phyloP scores from a whole-genome alignment of 1,284 basidiomycete species.

The Bjerkandera adusta region DNA sequence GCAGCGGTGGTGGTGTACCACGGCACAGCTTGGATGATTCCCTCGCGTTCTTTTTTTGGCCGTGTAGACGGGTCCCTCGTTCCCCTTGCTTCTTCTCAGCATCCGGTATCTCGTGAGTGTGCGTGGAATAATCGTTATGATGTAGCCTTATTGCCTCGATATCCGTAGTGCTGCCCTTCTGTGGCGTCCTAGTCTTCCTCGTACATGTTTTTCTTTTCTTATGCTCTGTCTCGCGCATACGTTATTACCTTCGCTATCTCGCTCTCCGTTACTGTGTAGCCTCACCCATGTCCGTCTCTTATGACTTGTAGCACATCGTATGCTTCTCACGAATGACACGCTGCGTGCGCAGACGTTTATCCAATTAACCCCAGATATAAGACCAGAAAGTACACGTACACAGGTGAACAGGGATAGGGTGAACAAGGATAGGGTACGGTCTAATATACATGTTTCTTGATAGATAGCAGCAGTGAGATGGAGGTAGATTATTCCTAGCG shows the following conservation, averaged over 20 bases:
- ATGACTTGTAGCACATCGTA: background rate
- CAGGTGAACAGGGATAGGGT: no score
- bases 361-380: background rate
- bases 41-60: no score
- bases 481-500: no score
- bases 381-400: no score
- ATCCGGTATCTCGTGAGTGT: conserved; percentile 1
- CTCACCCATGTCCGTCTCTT: background rate
- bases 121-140: conserved; percentile 10
- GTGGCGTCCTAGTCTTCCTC: background rate
- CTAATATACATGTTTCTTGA: no score
- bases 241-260: background rate
- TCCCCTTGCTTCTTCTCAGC: conserved; percentile 5
- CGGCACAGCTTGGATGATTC: no score
- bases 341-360: background rate
- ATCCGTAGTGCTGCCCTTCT: conserved; percentile 16
- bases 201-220: background rate
- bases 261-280: background rate
- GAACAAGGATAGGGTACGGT: no score
- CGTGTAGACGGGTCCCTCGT: conserved; percentile 1
- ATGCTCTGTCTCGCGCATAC: background rate
- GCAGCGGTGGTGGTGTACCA: background rate
- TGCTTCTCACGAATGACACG: no score
- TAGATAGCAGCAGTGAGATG: no score
- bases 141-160: conserved; percentile 28